These are phyloP conservation scores for Saccharomycopsis fermentans DNA, from an alignment of 805 yeast species.

Conservation along the genomic window DNA sequence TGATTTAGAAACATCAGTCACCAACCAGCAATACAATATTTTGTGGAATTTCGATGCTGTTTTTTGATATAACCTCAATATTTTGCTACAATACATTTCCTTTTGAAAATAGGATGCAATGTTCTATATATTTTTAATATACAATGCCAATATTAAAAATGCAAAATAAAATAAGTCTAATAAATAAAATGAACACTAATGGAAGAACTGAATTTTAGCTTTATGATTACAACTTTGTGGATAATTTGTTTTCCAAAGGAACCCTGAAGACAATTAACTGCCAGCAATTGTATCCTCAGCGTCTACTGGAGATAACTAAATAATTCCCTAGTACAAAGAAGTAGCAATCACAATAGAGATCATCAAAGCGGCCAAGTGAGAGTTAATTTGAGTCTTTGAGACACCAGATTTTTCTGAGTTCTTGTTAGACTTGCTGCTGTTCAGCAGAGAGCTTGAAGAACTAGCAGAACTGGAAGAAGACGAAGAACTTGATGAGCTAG, in stretches of 20 bases:
- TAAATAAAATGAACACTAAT: not conserved
- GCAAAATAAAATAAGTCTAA: conserved; percentile 1
- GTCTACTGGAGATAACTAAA: not conserved
- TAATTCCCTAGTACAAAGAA: not conserved
- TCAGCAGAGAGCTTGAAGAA: conserved; percentile 16
- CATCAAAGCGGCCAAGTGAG: not conserved
- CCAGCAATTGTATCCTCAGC: not conserved
- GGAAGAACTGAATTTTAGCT: not conserved
- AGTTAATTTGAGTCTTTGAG: not conserved
- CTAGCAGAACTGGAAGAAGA: conserved; percentile 17
- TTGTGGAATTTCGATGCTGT: too few relatives aligned
- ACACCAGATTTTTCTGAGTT: not conserved
- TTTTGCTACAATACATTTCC: too few relatives aligned
- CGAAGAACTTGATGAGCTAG: conserved; percentile 14
- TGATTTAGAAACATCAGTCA: too few relatives aligned
- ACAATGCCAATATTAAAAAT: conserved; percentile 1
- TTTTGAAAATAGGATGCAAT: not conserved
- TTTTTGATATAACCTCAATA: too few relatives aligned
- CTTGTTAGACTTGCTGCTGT: conserved; percentile 1
- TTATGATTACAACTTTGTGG: too few relatives aligned
- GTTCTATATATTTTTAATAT: not conserved
- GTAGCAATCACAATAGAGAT: not conserved
- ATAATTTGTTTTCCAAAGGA: not conserved
- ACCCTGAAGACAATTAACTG: not conserved
- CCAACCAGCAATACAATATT: too few relatives aligned